Evolutionary conservation across 2,329 filamentous ascomycete species (phyloP), one percentile per base, ranked within the genome.

Genomic region (Colletotrichum noveboracense): DNA sequence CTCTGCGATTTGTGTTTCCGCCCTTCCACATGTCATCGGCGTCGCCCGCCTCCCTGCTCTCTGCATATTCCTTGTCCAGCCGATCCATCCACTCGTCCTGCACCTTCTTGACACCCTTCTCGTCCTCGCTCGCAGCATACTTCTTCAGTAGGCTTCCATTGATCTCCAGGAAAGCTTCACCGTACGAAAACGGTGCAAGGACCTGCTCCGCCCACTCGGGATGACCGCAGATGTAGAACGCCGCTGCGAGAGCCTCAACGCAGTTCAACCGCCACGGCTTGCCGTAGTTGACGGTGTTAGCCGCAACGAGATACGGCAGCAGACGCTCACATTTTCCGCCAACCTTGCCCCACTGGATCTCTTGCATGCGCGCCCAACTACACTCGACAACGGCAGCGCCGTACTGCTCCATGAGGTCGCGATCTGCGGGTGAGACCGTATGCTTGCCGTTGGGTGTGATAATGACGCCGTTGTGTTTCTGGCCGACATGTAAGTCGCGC

Each of bases 371-470:
- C 5, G 97, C 97, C 97, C 97, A 99, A 28, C 95, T 98, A 82
- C 96, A 98, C 87, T 99, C 97, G 21, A 99, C 97, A 5, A 99
- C 97, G 5, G 97, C 97, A 24, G 96, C 96, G 78, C 97, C 97
- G 82, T 95, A 94, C 84, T 96, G 93, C 80, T 97, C 95, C 80
- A 98, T 90, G 18, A 98, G 87, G 66, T 94, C 92, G 73, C 89
- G 89, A 85, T 99, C 97, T 67, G 95, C 95, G 2, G 96, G 94
- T 7, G 94, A 97, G 58, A 98, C 84, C 18, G 96, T 91, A 73
- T 90, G 92, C 83, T 97, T 98, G 77, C 95, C 97, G 87, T 98
- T 98, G 30, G 97, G 97, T 12, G 95, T 98, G 82, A 99, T 95
- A 81, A 99, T 94, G 78, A 99, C 94, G 74, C 97, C 97, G 43